A percentile compares a stretch with the other conserved stretches of the same genome.
Conservation (phyloP, 179 eudicot genomes). For the Beta macrorhiza region DNA sequence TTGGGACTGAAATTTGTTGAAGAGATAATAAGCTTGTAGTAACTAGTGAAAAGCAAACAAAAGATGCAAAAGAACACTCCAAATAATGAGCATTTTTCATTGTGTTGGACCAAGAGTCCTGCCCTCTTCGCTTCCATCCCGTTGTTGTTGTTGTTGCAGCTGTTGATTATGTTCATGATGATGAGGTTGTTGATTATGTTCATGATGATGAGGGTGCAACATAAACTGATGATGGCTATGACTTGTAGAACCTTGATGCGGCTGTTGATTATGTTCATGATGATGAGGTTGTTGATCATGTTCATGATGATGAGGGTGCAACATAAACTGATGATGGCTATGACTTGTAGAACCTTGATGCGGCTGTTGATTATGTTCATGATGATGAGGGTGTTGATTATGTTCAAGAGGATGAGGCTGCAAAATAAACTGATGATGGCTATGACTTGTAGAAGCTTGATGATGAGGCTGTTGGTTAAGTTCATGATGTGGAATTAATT, state of each 20-base stretch:
- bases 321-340: neutral
- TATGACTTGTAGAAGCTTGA: neutral
- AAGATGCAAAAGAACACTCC: too few relatives aligned
- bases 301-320: constrained; percentile 30
- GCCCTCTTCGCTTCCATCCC: constrained; percentile 47
- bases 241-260: constrained; percentile 19
- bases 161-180: neutral
- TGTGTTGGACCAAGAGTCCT: constrained; percentile 34
- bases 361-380: constrained; percentile 1
- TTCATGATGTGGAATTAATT: constrained; percentile 8
- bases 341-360: constrained; percentile 15
- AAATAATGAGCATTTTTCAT: neutral
- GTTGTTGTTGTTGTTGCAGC: constrained; percentile 22
- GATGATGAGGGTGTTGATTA: constrained; percentile 22
- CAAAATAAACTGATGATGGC: constrained; percentile 4
- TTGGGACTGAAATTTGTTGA: neutral
- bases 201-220: constrained; percentile 28
- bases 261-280: neutral
- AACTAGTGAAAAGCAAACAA: neutral
- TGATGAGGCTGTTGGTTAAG: constrained; percentile 1
- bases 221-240: neutral
- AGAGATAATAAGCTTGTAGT: neutral
- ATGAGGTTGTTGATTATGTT: constrained; percentile 30
- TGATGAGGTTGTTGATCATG: constrained; percentile 28
- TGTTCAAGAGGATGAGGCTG: constrained; percentile 33